Evolutionary conservation across 2,329 filamentous ascomycete genomes (phyloP).

Genomic region (Claviceps pusilla): DNA sequence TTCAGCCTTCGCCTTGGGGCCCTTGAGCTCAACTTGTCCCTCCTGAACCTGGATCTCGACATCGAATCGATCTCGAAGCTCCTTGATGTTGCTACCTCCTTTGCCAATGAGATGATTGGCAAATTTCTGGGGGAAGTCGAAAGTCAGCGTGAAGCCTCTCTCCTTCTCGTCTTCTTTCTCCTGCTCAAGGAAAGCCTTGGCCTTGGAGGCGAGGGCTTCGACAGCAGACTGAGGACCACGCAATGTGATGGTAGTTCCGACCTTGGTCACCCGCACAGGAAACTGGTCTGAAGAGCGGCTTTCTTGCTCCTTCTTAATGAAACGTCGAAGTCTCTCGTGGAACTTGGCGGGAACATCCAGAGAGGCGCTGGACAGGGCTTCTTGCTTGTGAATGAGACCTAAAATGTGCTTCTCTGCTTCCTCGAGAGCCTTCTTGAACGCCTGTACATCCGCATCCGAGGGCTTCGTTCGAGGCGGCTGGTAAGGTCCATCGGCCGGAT

Average conservation of each 20-base stretch:
- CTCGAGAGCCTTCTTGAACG: constrained; percentile 39
- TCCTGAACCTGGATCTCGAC: constrained; percentile 79
- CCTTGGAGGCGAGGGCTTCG: constrained; percentile 55
- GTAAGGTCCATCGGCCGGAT: constrained; percentile 30
- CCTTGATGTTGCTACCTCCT: constrained; percentile 50
- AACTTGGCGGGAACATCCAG: constrained; percentile 49
- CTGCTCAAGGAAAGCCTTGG: constrained; percentile 66
- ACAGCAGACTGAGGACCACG: constrained; percentile 64
- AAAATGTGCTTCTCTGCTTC: constrained; percentile 43
- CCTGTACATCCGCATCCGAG: constrained; percentile 31
- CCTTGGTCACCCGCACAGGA: constrained; percentile 42
- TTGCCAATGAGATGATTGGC: constrained; percentile 71
- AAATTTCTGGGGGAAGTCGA: constrained; percentile 90
- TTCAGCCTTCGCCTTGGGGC: constrained; percentile 87
- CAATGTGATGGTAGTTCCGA: constrained; percentile 50
- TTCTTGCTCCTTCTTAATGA: constrained; percentile 51
- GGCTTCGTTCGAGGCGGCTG: constrained; percentile 40
- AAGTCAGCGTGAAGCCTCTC: constrained; percentile 69
- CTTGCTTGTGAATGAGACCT: constrained; percentile 43
- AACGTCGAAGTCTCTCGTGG: constrained; percentile 47
- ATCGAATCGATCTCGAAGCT: constrained; percentile 51
- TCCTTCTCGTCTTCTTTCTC: constrained; percentile 90
- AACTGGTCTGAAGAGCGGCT: constrained; percentile 41
- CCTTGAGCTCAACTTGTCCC: constrained; percentile 89
- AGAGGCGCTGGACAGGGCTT: constrained; percentile 32